Base-by-base conservation (phyloP, 2,329 filamentous ascomycete genomes). In the Tolypocladium endophyticum region DNA sequence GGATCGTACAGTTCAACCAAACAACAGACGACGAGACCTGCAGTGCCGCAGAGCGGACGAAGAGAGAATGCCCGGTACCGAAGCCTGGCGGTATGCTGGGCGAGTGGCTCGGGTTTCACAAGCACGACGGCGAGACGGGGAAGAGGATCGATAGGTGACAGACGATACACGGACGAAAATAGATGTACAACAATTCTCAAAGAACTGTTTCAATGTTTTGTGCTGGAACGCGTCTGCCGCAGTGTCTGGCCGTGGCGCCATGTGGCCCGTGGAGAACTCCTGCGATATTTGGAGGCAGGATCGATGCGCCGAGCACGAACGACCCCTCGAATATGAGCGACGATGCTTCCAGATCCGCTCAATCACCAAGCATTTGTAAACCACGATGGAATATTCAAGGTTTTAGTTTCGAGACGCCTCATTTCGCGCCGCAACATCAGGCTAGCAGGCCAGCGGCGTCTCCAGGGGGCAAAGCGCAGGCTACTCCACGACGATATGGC, bases 31-130 rank as follows among this genome's bases (percentile, higher is more conserved):
- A 79, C 65, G 69, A 77, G 64, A 62, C 62, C 23, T 67, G 67
- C 59, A 57, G 65, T 60, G 63, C 63, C 55, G 54, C 76, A 68
- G 65, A 79, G 72, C 78, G 76, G 58, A 69, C 75, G 54, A 80
- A 80, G 69, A 82, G 90, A 68, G 90, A 95, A 71, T 99, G 94
- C 70, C 94, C 94, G 0, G 86, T 99, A 16, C 94, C 94, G 6
- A 97, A 97, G 74, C 93, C 94, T 0, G 81, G 85, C 38, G 92
- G 92, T 3, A 75, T 92, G 39, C 75, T 96, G 54, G 90, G 89
- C 16, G 83, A 89, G 69, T 78, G 93, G 66, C 74, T 94, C 62
- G 90, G 90, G 0, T 88, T 93, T 70, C 81, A 80, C 65, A 77
- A 72, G 61, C 61, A 61, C 47, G 68, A 66, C 25, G 65, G 66